A percentile compares a stretch with the other conserved stretches of the same genome.
phyloP scores from a whole-genome alignment of 225 moss, liverwort and hornwort genomes.

The Pseudoscleropodium purum region DNA sequence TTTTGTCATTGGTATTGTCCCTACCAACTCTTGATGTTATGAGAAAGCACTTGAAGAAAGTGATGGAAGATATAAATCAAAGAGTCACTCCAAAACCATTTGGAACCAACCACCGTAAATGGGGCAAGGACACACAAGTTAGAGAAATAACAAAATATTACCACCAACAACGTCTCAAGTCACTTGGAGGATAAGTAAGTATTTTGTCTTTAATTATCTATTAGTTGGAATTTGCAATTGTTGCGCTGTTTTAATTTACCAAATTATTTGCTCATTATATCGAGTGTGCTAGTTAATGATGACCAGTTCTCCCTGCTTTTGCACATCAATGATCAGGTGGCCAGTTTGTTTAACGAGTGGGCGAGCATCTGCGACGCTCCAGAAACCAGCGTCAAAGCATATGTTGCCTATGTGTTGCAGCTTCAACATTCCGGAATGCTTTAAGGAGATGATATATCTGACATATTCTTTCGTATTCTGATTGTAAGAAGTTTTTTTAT shows the following conservation, averaged over 20 bases:
- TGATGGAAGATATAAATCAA: no score
- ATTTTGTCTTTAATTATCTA: not conserved
- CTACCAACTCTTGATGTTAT: no score
- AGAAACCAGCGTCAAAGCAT: constrained; percentile 75
- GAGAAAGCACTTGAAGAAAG: no score
- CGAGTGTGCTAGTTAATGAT: not conserved
- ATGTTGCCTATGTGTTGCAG: constrained; percentile 79
- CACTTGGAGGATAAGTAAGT: constrained; percentile 32
- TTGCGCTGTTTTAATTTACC: not conserved
- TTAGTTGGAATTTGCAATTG: not conserved
- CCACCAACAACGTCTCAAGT: no score
- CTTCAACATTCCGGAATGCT: constrained; percentile 95
- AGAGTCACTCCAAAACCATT: no score
- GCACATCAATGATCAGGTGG: constrained; percentile 43
- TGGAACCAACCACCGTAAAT: no score
- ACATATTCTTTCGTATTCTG: constrained; percentile 85
- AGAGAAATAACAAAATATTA: no score
- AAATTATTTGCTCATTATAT: not conserved
- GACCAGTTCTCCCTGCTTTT: not conserved
- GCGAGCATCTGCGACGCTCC: constrained; percentile 81
- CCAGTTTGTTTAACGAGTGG: constrained; percentile 86
- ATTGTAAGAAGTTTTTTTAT: constrained; percentile 36
- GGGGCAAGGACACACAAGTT: no score
- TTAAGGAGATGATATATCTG: constrained; percentile 90
- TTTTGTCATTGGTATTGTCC: no score